These are phyloP conservation scores for Rhizomucor miehei DNA, from an alignment of 371 early-diverging fungal genomes.

Conservation along the genomic window DNA sequence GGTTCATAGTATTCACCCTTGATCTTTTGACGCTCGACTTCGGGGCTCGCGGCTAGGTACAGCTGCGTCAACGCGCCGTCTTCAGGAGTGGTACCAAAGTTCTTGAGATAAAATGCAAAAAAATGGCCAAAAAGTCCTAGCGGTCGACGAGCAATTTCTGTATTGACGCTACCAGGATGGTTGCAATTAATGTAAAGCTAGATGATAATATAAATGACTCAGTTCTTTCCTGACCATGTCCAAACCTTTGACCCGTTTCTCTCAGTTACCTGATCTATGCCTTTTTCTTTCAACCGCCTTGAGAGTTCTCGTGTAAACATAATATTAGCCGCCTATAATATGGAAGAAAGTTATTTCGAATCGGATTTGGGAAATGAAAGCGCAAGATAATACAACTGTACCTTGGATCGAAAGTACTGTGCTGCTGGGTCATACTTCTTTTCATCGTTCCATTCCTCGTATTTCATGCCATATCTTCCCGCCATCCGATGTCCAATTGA, in stretches of 20 bases:
- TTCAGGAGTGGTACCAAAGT: slow-evolving; percentile 29
- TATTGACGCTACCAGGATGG: slow-evolving; percentile 70
- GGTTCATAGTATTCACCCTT: slow-evolving; percentile 54
- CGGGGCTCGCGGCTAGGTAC: slow-evolving; percentile 64
- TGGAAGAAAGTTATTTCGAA: too few relatives aligned
- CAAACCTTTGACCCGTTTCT: too few relatives aligned
- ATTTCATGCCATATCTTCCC: too few relatives aligned
- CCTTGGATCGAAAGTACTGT: slow-evolving; percentile 20
- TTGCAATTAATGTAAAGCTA: slow-evolving; percentile 57
- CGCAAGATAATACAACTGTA: too few relatives aligned
- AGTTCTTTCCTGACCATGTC: too few relatives aligned
- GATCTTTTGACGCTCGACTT: slow-evolving; percentile 48
- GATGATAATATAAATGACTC: not conserved
- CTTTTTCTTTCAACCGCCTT: slow-evolving; percentile 33
- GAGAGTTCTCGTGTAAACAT: slow-evolving; percentile 41
- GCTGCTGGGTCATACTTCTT: slow-evolving; percentile 16
- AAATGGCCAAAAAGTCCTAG: too few relatives aligned
- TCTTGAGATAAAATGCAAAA: too few relatives aligned
- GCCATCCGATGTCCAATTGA: slow-evolving; percentile 50
- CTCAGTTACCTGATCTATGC: too few relatives aligned
- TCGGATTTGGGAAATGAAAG: too few relatives aligned
- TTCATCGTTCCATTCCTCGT: too few relatives aligned
- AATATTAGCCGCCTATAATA: slow-evolving; percentile 28
- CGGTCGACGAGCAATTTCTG: too few relatives aligned
- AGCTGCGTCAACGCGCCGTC: slow-evolving; percentile 64